phyloP scores from a whole-genome alignment of 208 protist species.

The Trypanosoma mega region DNA sequence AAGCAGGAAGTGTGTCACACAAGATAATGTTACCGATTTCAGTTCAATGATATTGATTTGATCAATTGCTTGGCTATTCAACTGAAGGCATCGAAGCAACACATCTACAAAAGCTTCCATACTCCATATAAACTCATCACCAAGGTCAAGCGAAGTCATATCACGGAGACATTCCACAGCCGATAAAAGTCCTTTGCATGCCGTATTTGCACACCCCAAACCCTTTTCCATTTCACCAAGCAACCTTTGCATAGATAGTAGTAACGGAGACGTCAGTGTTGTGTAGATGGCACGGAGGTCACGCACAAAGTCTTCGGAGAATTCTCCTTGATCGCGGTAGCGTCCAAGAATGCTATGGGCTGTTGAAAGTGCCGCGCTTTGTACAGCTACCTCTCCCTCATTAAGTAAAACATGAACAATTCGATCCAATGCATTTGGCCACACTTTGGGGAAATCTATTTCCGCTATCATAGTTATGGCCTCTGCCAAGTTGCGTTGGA shows the following conservation, averaged over 20 bases:
- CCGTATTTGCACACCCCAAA: slow-evolving; percentile 19
- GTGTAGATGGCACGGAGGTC: slow-evolving; percentile 74
- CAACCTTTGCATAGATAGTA: slow-evolving; percentile 25
- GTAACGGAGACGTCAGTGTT: slow-evolving; percentile 32
- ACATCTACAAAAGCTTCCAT: slow-evolving; percentile 67
- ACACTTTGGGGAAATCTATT: slow-evolving; percentile 90
- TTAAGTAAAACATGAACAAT: slow-evolving; percentile 52
- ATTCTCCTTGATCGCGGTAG: slow-evolving; percentile 70
- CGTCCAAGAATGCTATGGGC: slow-evolving; percentile 90
- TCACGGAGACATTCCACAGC: slow-evolving; percentile 81
- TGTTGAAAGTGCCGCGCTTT: slow-evolving; percentile 76
- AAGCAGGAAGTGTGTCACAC: slow-evolving; percentile 89
- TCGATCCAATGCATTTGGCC: slow-evolving; percentile 79
- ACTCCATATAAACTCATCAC: slow-evolving; percentile 93
- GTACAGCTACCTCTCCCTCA: slow-evolving; percentile 28
- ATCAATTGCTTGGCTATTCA: slow-evolving; percentile 29
- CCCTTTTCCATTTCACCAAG: slow-evolving; percentile 13
- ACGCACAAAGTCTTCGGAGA: slow-evolving; percentile 52
- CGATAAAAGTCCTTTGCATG: slow-evolving; percentile 45
- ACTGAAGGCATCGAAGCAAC: slow-evolving; percentile 53
- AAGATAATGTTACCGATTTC: slow-evolving; percentile 86
- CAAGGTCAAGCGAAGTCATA: slow-evolving; percentile 91
- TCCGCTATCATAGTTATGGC: slow-evolving; percentile 87
- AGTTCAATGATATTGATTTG: slow-evolving; percentile 50
- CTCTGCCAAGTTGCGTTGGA: slow-evolving; percentile 90